Percentiles rank a stretch among this genome's conserved stretches.
phyloP scores from a whole-genome alignment of 139 green algal species.

The Monoraphidium neglectum region DNA sequence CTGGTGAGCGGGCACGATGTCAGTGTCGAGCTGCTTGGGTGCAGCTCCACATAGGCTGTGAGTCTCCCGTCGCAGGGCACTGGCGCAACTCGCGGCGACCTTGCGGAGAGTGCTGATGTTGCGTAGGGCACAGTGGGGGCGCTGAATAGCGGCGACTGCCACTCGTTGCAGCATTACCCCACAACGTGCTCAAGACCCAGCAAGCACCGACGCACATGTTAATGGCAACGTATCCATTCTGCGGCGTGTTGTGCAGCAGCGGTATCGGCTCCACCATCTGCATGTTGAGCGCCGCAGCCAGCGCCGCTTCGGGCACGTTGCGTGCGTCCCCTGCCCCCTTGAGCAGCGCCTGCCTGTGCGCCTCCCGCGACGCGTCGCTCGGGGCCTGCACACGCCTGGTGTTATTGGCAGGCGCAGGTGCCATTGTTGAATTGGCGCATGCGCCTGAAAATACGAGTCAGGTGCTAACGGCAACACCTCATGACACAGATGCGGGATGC shows the following conservation, averaged over 20 bases:
- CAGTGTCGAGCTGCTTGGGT: too few species aligned
- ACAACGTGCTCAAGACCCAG: too few species aligned
- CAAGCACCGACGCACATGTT: conserved; percentile 59
- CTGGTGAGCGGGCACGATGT: too few species aligned
- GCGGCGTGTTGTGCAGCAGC: conserved; percentile 70
- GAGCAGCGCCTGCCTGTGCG: conserved; percentile 22
- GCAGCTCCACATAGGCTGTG: too few species aligned
- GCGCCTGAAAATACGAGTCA: neutral
- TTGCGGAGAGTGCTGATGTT: too few species aligned
- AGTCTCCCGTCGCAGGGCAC: too few species aligned
- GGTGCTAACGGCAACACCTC: too few species aligned
- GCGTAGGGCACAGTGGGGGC: too few species aligned
- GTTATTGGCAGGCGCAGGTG: neutral
- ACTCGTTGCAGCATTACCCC: too few species aligned
- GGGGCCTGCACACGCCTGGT: neutral
- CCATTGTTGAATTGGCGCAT: neutral
- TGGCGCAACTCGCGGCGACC: too few species aligned
- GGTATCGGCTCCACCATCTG: conserved; percentile 75
- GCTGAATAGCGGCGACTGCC: too few species aligned
- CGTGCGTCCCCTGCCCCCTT: conserved; percentile 27
- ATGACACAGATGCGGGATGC: too few species aligned
- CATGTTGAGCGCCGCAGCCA: conserved; percentile 39
- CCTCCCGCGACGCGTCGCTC: neutral
- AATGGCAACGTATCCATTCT: conserved; percentile 67
- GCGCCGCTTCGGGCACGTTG: conserved; percentile 31